Percentiles rank a stretch among this genome's conserved stretches.
phyloP scores from a whole-genome alignment of 768 basidiomycete species.

The Kwoniella newhampshirensis region DNA sequence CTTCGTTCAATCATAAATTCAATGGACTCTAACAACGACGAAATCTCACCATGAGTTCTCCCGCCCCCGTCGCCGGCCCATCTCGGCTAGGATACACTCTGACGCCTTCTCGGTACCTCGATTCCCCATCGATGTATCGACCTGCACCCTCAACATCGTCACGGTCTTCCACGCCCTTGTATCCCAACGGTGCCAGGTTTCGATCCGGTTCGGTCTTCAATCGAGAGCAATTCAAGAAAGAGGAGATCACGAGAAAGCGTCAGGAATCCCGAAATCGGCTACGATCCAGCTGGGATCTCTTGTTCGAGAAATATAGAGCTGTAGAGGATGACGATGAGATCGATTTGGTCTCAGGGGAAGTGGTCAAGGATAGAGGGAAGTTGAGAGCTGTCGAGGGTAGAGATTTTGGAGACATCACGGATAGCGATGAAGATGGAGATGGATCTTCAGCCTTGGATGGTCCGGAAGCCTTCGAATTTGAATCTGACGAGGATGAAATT shows the following conservation, averaged over 20 bases:
- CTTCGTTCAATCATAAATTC: too few species aligned
- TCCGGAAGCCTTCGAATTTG: constrained; percentile 8
- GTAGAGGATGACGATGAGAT: constrained; percentile 48
- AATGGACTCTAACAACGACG: too few species aligned
- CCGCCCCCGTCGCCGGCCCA: constrained; percentile 19
- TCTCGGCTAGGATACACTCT: constrained; percentile 15
- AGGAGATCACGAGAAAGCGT: constrained; percentile 9
- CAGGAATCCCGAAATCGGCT: constrained; percentile 28
- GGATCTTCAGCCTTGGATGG: constrained; percentile 6
- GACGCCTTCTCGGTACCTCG: constrained; percentile 4
- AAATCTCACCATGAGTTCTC: constrained; percentile 3
- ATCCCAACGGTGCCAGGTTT: constrained; percentile 17
- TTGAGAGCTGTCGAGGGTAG: constrained; percentile 18
- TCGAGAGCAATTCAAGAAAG: background rate
- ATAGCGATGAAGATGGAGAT: constrained; percentile 25
- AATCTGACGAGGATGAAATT: constrained; percentile 37
- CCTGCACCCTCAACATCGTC: constrained; percentile 14
- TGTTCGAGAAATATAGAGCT: constrained; percentile 34
- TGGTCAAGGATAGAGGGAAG: constrained; percentile 33
- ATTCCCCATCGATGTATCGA: background rate
- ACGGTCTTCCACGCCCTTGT: constrained; percentile 12
- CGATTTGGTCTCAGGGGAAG: constrained; percentile 31
- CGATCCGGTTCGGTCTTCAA: constrained; percentile 12
- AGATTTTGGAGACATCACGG: constrained; percentile 32
- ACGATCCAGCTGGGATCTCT: constrained; percentile 26